Evolutionary conservation across 352 stramenopile genomes (phyloP), one percentile per base, ranked within the genome.

Genomic region (Pythium dissotocum): DNA sequence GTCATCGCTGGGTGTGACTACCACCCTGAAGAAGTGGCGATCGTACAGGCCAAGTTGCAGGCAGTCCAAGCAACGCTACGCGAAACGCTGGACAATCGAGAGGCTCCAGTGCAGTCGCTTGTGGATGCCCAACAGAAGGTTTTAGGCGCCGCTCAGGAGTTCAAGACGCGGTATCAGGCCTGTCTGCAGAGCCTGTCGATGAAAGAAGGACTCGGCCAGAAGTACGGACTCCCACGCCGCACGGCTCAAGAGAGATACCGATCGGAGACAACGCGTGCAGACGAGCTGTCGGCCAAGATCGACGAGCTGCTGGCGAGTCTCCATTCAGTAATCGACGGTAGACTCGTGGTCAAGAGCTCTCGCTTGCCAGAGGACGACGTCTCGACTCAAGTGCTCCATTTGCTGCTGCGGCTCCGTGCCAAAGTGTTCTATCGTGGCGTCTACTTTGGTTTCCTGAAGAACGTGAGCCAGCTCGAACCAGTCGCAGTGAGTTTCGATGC

Each of bases 171-270:
- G 21, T 89, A 91, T 67, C 82, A 94, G 33, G 30, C 53, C n/a
- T 95, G 82, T 55, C 65, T 91, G 21, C 88, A 95, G 62, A 86
- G 68, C 40, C 68, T 98, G 51, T 93, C 85, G 16, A 92, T 98
- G 75, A 87, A 89, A 57, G 89, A 97, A 67, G 91, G 92, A 0
- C 74, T 98, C 0, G 91, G 91, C 0, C 88, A 92, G 69, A 97
- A 95, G 72, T 98, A 94, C 40, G 90, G 92, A 14, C 70, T 93
- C 26, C 92, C 92, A 57, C 74, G 89, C 0, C 85, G 91, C 35
- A 87, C 79, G 13, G 90, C 92, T 2, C 88, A 97, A 67, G 91
- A 97, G 61, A 69, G 81, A 14, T 90, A 94, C 42, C 81, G 92
- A 5, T 93, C 87, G 1, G 88, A 95, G 63, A 90, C 93, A 14